Evolutionary conservation across 2,329 filamentous ascomycete species (phyloP).

Genomic region (Neocucurbitaria cava): DNA sequence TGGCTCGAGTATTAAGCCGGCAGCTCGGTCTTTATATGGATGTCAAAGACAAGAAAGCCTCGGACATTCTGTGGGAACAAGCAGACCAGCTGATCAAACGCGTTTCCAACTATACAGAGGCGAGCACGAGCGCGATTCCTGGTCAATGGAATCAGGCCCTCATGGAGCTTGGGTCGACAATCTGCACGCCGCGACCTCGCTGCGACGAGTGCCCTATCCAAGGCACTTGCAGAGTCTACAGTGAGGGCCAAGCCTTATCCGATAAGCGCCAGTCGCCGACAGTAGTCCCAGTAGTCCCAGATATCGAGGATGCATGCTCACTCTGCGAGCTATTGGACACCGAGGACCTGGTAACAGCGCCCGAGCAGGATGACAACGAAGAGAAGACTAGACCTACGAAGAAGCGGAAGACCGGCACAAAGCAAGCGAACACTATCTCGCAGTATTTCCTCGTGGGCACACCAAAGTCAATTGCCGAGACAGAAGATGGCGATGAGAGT

Average conservation of each 20-base stretch:
- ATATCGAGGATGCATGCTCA: constrained; percentile 43
- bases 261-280: constrained; percentile 16
- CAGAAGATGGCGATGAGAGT: constrained; percentile 9
- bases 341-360: constrained; percentile 35
- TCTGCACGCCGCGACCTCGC: constrained; percentile 66
- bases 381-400: constrained; percentile 19
- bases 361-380: constrained; percentile 23
- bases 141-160: constrained; percentile 70
- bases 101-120: constrained; percentile 49
- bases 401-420: constrained; percentile 31
- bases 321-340: constrained; percentile 38
- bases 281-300: constrained; percentile 17
- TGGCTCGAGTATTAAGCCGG: constrained; percentile 65
- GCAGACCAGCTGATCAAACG: constrained; percentile 63
- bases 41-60: constrained; percentile 62
- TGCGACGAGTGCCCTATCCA: constrained; percentile 53
- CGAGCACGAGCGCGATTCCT: constrained; percentile 57
- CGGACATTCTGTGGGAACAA: constrained; percentile 65
- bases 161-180: constrained; percentile 70
- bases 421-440: constrained; percentile 36
- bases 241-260: constrained; percentile 36
- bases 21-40: constrained; percentile 66
- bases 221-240: constrained; percentile 40
- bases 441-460: constrained; percentile 37
- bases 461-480: constrained; percentile 17